These are phyloP conservation scores for Lepraria neglecta DNA, from an alignment of 495 filamentous ascomycete genomes.

Conservation along the genomic window DNA sequence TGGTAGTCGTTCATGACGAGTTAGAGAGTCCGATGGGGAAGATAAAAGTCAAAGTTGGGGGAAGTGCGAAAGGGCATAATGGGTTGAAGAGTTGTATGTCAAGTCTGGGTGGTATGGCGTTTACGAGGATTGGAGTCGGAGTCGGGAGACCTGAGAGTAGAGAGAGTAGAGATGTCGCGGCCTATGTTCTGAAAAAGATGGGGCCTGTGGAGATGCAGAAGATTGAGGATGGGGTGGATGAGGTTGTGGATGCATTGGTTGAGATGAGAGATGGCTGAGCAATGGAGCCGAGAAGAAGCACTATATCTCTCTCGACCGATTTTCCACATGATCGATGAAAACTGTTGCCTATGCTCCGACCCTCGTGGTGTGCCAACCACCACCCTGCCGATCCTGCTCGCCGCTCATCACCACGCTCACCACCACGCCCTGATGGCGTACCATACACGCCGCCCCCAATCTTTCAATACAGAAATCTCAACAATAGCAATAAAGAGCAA, in stretches of 20 bases:
- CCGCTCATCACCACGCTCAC: background rate
- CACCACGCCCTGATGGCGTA: background rate
- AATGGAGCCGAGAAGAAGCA: conserved; percentile 17
- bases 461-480: too few relatives aligned
- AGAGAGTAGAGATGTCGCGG: conserved; percentile 50
- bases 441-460: too few relatives aligned
- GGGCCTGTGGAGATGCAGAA: conserved; percentile 43
- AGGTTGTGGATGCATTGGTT: conserved; percentile 45
- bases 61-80: conserved; percentile 65
- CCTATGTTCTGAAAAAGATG: conserved; percentile 65
- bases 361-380: too few relatives aligned
- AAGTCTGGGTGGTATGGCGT: conserved; percentile 34
- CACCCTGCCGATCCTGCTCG: too few relatives aligned
- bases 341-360: background rate
- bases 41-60: conserved; percentile 53
- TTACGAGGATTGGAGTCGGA: conserved; percentile 55
- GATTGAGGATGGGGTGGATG: conserved; percentile 44
- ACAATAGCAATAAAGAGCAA: too few relatives aligned
- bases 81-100: conserved; percentile 63
- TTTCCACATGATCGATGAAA: background rate
- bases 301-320: background rate
- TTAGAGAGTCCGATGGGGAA: conserved; percentile 63
- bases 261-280: conserved; percentile 37
- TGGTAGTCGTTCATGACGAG: conserved; percentile 81
- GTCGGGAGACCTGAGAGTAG: conserved; percentile 62